A percentile compares a stretch with the other conserved stretches of the same genome.
Evolutionary conservation across 2,329 filamentous ascomycete species (phyloP).

Genomic region (Epichloe coenophiala): DNA sequence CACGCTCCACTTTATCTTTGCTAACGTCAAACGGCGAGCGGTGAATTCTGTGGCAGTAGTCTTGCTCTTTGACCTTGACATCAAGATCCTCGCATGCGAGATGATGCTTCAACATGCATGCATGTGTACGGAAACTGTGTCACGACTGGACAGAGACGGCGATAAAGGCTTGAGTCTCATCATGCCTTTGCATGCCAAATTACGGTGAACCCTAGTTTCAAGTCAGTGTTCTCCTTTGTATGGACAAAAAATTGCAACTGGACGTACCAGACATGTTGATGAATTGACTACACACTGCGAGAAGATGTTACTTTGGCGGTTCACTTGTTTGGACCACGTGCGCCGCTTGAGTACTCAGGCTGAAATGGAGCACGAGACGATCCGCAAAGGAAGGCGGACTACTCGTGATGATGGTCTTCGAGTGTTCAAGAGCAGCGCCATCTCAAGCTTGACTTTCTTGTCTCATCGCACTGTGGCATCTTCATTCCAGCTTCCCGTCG

Average conservation of each 20-base stretch:
- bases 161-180: too few relatives aligned
- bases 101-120: too few relatives aligned
- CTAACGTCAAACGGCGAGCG: too few relatives aligned
- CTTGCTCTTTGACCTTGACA: too few relatives aligned
- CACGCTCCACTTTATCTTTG: not conserved
- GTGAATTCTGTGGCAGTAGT: too few relatives aligned
- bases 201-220: not conserved
- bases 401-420: not conserved
- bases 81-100: too few relatives aligned
- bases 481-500: constrained; percentile 1
- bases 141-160: not conserved
- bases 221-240: not conserved
- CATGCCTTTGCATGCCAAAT: not conserved
- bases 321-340: not conserved
- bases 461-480: not conserved
- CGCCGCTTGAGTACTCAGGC: not conserved
- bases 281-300: too few relatives aligned
- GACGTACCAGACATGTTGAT: not conserved
- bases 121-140: not conserved
- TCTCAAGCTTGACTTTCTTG: too few relatives aligned
- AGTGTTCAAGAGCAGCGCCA: not conserved
- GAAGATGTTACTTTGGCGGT: not conserved
- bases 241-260: not conserved
- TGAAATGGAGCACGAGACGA: not conserved
- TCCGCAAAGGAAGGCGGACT: not conserved